Conservation (phyloP, 495 filamentous ascomycete genomes). For the Neohortaea acidophila region DNA sequence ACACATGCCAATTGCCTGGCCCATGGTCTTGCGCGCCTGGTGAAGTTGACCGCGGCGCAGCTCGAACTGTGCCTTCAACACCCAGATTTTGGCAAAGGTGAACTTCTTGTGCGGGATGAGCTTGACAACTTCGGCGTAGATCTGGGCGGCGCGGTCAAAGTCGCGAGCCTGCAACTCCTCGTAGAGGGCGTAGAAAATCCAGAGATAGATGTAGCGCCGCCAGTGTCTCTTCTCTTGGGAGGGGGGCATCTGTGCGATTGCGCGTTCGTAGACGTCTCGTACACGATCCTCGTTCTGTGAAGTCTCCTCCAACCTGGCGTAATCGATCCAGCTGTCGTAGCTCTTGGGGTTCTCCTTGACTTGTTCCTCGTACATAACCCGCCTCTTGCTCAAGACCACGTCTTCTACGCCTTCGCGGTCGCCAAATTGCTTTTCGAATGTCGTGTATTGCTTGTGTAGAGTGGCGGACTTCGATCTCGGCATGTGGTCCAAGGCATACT, state of each 20-base stretch:
- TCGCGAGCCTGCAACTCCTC: constrained; percentile 80
- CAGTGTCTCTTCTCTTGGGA: constrained; percentile 95
- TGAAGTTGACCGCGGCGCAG: constrained; percentile 70
- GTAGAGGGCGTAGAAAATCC: constrained; percentile 93
- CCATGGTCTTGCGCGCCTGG: constrained; percentile 71
- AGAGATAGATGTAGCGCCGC: constrained; percentile 93
- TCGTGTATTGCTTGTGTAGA: constrained; percentile 85
- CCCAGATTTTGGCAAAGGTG: constrained; percentile 94
- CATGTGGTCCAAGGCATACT: constrained; percentile 84
- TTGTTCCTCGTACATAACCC: constrained; percentile 88
- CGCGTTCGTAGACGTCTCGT: constrained; percentile 86
- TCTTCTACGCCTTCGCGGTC: constrained; percentile 90
- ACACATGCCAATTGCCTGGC: constrained; percentile 79
- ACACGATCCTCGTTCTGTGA: constrained; percentile 61
- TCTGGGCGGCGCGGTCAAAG: constrained; percentile 63
- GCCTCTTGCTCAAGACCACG: constrained; percentile 81
- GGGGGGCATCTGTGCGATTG: constrained; percentile 89
- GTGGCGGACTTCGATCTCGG: constrained; percentile 70
- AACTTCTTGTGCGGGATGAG: constrained; percentile 92
- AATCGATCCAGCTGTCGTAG: constrained; percentile 95
- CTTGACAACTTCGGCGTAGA: constrained; percentile 76
- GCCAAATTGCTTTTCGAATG: constrained; percentile 95
- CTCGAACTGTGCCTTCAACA: constrained; percentile 85
- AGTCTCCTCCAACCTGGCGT: constrained; percentile 76
- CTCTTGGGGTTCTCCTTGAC: constrained; percentile 80